Evolutionary conservation across 768 basidiomycete genomes (phyloP).

Genomic region (Termitomyces sp.): DNA sequence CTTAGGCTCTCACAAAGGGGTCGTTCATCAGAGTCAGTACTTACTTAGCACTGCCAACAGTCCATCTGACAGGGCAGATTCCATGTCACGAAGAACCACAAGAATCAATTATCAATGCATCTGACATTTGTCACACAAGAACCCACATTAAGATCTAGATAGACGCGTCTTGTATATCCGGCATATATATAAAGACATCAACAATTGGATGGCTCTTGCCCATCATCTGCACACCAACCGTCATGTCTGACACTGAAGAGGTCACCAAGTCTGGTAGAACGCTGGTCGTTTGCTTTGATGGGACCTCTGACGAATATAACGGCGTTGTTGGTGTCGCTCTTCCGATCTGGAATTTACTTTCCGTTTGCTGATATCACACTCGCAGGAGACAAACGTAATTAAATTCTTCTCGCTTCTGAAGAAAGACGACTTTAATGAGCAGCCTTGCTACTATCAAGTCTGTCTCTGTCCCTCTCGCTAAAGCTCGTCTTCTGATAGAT

Average conservation of each 20-base stretch:
- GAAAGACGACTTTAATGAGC: slow-evolving; percentile 24
- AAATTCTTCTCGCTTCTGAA: slow-evolving; percentile 26
- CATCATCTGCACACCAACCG: not conserved
- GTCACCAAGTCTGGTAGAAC: slow-evolving; percentile 12
- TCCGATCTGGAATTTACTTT: not conserved
- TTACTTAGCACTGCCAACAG: too few species aligned
- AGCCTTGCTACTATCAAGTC: slow-evolving; percentile 57
- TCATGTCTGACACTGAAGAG: slow-evolving; percentile 15
- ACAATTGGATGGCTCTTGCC: not conserved
- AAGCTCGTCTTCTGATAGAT: not conserved
- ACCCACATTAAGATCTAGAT: not conserved
- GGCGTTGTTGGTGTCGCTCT: slow-evolving; percentile 26
- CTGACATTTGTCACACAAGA: too few species aligned
- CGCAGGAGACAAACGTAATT: slow-evolving; percentile 28
- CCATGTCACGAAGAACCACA: too few species aligned
- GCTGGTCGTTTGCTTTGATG: slow-evolving; percentile 49
- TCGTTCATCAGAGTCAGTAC: too few species aligned
- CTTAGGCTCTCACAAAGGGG: too few species aligned
- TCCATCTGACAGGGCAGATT: too few species aligned
- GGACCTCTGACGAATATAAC: slow-evolving; percentile 44
- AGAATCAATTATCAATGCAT: too few species aligned
- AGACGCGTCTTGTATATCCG: not conserved
- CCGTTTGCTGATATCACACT: not conserved
- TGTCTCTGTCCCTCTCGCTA: not conserved
- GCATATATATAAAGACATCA: slow-evolving; percentile 5